Conservation (phyloP, 2,329 filamentous ascomycete genomes). For the Fusarium redolens region DNA sequence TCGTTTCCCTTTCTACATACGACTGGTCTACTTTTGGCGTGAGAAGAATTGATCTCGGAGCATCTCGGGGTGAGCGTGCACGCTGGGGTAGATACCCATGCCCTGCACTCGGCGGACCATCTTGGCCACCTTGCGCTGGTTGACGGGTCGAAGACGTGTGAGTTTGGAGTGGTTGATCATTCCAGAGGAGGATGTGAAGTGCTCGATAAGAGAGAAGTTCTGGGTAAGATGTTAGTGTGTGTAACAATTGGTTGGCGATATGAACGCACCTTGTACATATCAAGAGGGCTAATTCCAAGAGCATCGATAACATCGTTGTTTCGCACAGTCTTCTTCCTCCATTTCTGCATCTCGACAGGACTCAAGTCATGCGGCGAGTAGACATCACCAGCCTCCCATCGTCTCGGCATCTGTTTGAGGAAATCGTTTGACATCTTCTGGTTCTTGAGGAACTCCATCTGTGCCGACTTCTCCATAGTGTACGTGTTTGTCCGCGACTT, state of each 20-base stretch:
- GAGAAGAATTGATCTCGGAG: slow-evolving; percentile 60
- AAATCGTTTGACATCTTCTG: slow-evolving; percentile 62
- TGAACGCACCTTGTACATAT: slow-evolving; percentile 85
- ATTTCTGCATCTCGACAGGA: slow-evolving; percentile 82
- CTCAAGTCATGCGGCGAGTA: slow-evolving; percentile 92
- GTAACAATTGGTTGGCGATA: neutral
- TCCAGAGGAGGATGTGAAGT: slow-evolving; percentile 87
- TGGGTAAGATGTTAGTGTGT: slow-evolving; percentile 51
- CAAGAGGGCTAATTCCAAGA: slow-evolving; percentile 81
- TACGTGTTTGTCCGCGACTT: slow-evolving; percentile 35
- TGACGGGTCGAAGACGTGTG: slow-evolving; percentile 86
- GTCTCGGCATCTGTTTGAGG: slow-evolving; percentile 73
- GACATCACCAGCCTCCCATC: slow-evolving; percentile 82
- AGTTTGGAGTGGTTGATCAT: slow-evolving; percentile 81
- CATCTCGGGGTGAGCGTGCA: slow-evolving; percentile 89
- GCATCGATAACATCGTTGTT: slow-evolving; percentile 81
- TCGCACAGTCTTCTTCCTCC: slow-evolving; percentile 70
- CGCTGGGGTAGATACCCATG: slow-evolving; percentile 90
- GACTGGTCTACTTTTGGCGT: slow-evolving; percentile 23
- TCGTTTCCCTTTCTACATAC: neutral
- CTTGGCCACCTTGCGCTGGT: slow-evolving; percentile 94
- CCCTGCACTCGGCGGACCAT: slow-evolving; percentile 90
- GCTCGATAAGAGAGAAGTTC: slow-evolving; percentile 93
- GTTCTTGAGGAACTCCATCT: slow-evolving; percentile 54
- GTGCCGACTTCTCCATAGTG: slow-evolving; percentile 46